Conservation (phyloP, 768 basidiomycete species). For the Termitomyces titanicus region DNA sequence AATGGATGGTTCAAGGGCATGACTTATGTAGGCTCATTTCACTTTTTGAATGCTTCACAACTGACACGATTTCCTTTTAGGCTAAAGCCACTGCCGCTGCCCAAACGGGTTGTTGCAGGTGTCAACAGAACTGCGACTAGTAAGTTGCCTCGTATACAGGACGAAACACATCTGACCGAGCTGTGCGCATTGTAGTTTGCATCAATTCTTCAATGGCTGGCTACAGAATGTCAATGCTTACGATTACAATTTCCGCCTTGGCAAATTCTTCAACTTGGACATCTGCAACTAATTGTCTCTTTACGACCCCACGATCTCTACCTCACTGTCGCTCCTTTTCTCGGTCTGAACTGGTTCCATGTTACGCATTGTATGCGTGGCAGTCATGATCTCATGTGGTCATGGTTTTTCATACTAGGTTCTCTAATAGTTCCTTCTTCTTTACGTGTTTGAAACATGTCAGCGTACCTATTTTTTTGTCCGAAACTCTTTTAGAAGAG, state of each 20-base stretch:
- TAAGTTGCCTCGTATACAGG: constrained; percentile 30
- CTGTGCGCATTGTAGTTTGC: constrained; percentile 38
- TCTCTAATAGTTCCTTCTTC: not conserved
- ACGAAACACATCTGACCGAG: not conserved
- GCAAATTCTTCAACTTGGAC: constrained; percentile 67
- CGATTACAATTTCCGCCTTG: constrained; percentile 37
- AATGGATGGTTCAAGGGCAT: constrained; percentile 66
- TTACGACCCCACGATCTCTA: not conserved
- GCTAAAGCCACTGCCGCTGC: constrained; percentile 55
- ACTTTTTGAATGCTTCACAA: not conserved
- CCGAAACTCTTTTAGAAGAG: not conserved
- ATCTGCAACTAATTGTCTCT: constrained; percentile 23
- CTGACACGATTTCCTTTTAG: constrained; percentile 26
- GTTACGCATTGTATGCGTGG: constrained; percentile 7
- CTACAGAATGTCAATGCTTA: constrained; percentile 55
- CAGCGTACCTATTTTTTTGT: not conserved
- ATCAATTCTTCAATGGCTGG: constrained; percentile 76
- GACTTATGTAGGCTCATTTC: constrained; percentile 43
- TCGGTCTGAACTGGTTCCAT: not conserved
- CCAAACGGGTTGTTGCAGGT: constrained; percentile 51
- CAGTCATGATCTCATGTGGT: constrained; percentile 5
- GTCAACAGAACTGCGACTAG: constrained; percentile 90
- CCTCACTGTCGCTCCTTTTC: constrained; percentile 8
- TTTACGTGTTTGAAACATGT: constrained; percentile 1
- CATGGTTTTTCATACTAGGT: constrained; percentile 1